Evolutionary conservation across 208 protist genomes (phyloP), one percentile per base, ranked within the genome.

Genomic region (Wallacemonas rigidus): DNA sequence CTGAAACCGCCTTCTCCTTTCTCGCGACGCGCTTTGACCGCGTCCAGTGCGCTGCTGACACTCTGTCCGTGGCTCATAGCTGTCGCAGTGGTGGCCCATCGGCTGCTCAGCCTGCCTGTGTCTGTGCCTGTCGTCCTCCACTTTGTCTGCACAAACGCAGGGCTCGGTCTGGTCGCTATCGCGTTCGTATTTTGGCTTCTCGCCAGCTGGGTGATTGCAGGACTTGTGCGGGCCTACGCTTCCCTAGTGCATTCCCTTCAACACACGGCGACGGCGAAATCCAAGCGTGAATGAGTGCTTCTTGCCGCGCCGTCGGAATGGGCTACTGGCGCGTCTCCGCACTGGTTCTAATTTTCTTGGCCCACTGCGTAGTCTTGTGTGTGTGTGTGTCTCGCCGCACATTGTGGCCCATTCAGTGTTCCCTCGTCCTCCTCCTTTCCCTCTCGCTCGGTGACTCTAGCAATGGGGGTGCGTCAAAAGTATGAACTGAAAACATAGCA

Each of bases 141-240:
- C 15, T 65, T 65, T 35, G 8, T 50, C 11, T 65, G 14, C 12
- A 14, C 11, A 4, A 4, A 1, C 6, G 39, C 60, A n/a, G 60
- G 60, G 7, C 5, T 65, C 8, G 14, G 26, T 41, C 35, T 3
- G 2, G 8, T 45, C 11, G 4, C 12, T 5, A 35, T 44, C 17
- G 60, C 7, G 7, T 26, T 65, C n/a, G 17, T 65, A 9, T 4
- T 45, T 6, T 40, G 62, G 15, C 38, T 76, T 51, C 2, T 70
- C 1, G 9, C 62, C 35, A 80, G 63, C 55, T 44, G 56, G 35
- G 2, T 74, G 1, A 50, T 77, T 14, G 72, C 69, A 9, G 60
- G 35, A 15, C 17, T 77, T 35, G n/a, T 72, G 36, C 36, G 35
- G 39, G 7, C 56, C 1, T 44, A 65, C 40, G 60, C n/a, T 14